A percentile compares a stretch with the other conserved stretches of the same genome.
Conservation (phyloP, 352 stramenopile genomes). For the Globisporangium rhizosaccharum region DNA sequence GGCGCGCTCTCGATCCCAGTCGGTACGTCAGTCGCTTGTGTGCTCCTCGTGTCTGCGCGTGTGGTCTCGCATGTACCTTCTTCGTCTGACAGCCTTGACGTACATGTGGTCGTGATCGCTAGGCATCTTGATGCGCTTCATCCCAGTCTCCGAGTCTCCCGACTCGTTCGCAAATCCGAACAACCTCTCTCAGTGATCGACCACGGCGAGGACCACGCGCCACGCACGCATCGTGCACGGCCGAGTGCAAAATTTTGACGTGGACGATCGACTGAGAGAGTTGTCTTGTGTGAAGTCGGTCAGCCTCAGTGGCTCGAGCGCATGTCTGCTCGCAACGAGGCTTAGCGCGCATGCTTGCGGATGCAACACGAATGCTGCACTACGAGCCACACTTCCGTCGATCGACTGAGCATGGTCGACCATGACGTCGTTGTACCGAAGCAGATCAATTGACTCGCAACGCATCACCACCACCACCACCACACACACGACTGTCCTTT, state of each 20-base stretch:
- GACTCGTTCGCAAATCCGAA: conserved; percentile 75
- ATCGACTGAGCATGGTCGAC: not conserved
- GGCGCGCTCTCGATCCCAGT: conserved; percentile 59
- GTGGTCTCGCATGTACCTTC: not conserved
- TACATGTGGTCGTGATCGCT: not conserved
- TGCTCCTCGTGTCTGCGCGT: too few species aligned
- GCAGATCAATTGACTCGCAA: not conserved
- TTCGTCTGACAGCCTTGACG: not conserved
- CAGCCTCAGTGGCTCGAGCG: too few species aligned
- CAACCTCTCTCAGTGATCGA: conserved; percentile 39
- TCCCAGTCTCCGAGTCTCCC: conserved; percentile 58
- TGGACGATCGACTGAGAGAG: not conserved
- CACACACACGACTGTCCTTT: not conserved
- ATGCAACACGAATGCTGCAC: too few species aligned
- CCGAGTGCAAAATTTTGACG: conserved; percentile 11
- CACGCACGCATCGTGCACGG: not conserved
- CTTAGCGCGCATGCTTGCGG: too few species aligned
- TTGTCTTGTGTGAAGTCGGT: not conserved
- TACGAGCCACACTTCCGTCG: not conserved
- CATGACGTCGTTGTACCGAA: too few species aligned
- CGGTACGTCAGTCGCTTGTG: conserved; percentile 26
- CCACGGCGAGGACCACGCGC: not conserved
- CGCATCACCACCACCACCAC: not conserved
- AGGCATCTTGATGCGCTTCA: conserved; percentile 74
- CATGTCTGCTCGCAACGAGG: too few species aligned